Evolutionary conservation across 2,329 filamentous ascomycete genomes (phyloP).

Genomic region (Fusarium brevicatenulatum): DNA sequence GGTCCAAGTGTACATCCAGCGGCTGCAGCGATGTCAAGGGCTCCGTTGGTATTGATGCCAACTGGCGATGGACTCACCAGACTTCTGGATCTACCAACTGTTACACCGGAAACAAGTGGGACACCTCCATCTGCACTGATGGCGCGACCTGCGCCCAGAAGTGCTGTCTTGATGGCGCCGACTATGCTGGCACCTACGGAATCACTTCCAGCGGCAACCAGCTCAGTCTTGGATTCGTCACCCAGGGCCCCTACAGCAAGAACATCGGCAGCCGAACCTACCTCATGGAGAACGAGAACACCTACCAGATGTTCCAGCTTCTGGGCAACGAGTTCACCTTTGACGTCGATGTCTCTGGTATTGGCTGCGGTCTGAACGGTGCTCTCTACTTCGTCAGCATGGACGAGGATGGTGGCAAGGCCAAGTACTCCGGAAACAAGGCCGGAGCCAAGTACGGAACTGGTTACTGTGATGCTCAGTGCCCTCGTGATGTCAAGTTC

Average conservation of each 20-base stretch:
- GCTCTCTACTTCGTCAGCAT: conserved; percentile 74
- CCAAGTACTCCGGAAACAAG: conserved; percentile 61
- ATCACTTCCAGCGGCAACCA: conserved; percentile 62
- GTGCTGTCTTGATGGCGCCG: conserved; percentile 65
- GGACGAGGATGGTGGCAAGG: conserved; percentile 66
- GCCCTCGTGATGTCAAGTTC: conserved; percentile 66
- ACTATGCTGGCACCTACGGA: conserved; percentile 63
- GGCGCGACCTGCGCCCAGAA: conserved; percentile 57
- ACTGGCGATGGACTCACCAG: conserved; percentile 70
- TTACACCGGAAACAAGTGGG: conserved; percentile 64
- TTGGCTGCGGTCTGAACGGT: conserved; percentile 77
- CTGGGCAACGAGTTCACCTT: conserved; percentile 77
- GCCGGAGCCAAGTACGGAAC: conserved; percentile 69
- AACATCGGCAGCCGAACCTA: conserved; percentile 69
- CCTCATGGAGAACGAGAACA: conserved; percentile 68
- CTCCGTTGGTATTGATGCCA: conserved; percentile 66
- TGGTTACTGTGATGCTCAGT: conserved; percentile 64
- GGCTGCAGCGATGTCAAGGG: conserved; percentile 62
- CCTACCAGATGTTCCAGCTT: conserved; percentile 73
- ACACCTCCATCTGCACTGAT: conserved; percentile 54
- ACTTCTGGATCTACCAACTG: conserved; percentile 61
- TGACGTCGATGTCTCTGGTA: conserved; percentile 74
- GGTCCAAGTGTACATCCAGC: conserved; percentile 62
- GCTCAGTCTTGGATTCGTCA: conserved; percentile 67
- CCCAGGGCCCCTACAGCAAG: conserved; percentile 57